Base-by-base conservation (phyloP, 441 rosid genomes). In the Eutrema salsugineum region DNA sequence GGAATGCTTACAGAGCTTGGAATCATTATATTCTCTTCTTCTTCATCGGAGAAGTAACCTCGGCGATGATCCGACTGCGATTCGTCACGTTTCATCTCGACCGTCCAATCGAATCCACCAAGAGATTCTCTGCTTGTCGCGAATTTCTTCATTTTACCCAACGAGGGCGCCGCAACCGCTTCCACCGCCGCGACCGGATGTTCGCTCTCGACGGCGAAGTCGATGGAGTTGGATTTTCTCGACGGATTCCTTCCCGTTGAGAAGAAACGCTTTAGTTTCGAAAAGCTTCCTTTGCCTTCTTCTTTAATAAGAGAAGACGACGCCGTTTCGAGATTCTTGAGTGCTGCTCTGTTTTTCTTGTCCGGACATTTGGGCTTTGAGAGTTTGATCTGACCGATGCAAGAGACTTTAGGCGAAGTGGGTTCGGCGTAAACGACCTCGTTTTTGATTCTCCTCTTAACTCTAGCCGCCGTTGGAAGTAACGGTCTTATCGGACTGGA, bases 361-460 rank as follows among this genome's bases (percentile, higher is more conserved):
- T 80, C 89, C 9, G 71, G 71, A 32, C 35, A 56, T 53, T 62
- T 75, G n/a, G 71, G 44, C 43, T 70, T 76, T 4, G 61, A 53
- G 66, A 38, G 75, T 83, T 91, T 90, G 90, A 94, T 84, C 75
- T 91, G 90, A 51, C 99, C 99, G 81, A 91, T 91, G 79, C 99
- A 94, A 0, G 99, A 91, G 46, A 94, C 82, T 75, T 90, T 91
- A 1, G 99, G 99, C 8, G 99, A 94, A 7, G 88, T 83, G 4
- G 99, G 99, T 56, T 91, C 98, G 6, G 80, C 93, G 6, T 78
- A 77, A 5, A 79, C 72, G 8, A 58, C 84, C 53, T 68, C 80
- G 58, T 76, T 74, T 68, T 79, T 79, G 42, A 53, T 33, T 48
- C 53, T 68, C 42, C 82, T 83, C 67, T 81, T 75, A 46, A 2